phyloP scores from a whole-genome alignment of 2,329 filamentous ascomycete genomes.

The Talaromyces piceae region DNA sequence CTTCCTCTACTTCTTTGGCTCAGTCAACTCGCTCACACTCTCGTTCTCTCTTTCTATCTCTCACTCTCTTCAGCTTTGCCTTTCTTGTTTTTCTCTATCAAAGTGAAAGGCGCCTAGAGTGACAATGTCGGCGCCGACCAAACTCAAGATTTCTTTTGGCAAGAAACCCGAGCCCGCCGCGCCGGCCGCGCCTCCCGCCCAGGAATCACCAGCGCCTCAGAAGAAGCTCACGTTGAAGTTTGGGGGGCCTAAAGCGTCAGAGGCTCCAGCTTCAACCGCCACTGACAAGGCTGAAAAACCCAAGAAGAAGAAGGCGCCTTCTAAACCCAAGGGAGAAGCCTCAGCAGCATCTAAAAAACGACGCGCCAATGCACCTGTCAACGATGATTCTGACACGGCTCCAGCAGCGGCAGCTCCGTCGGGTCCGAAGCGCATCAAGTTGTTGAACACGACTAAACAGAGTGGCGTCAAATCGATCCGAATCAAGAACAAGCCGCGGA shows the following conservation, averaged over 20 bases:
- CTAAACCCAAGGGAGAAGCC: conserved; percentile 9
- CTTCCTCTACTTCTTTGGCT: not conserved
- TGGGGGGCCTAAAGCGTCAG: conserved; percentile 16
- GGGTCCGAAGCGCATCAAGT: conserved; percentile 32
- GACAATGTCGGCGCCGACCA: conserved; percentile 30
- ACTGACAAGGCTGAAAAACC: conserved; percentile 15
- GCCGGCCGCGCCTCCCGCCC: conserved; percentile 15
- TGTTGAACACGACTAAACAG: conserved; percentile 31
- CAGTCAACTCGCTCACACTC: conserved; percentile 1
- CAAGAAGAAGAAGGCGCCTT: conserved; percentile 28
- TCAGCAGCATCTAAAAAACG: conserved; percentile 28
- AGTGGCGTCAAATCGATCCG: conserved; percentile 42
- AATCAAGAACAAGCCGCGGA: conserved; percentile 60
- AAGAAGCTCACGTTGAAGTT: conserved; percentile 38
- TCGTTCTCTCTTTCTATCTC: not conserved
- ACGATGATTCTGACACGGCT: conserved; percentile 18
- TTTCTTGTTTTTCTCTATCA: no score
- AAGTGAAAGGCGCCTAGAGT: not conserved
- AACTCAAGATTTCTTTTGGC: conserved; percentile 37
- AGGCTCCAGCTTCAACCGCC: conserved; percentile 23
- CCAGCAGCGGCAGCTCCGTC: conserved; percentile 6
- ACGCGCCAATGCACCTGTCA: conserved; percentile 22
- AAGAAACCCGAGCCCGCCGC: conserved; percentile 25
- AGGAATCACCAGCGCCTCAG: conserved; percentile 21
- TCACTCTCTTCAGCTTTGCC: not conserved